Percentiles rank a stretch among this genome's conserved stretches.
phyloP scores from a whole-genome alignment of 495 filamentous ascomycete genomes.

The Sordaria brevicollis region DNA sequence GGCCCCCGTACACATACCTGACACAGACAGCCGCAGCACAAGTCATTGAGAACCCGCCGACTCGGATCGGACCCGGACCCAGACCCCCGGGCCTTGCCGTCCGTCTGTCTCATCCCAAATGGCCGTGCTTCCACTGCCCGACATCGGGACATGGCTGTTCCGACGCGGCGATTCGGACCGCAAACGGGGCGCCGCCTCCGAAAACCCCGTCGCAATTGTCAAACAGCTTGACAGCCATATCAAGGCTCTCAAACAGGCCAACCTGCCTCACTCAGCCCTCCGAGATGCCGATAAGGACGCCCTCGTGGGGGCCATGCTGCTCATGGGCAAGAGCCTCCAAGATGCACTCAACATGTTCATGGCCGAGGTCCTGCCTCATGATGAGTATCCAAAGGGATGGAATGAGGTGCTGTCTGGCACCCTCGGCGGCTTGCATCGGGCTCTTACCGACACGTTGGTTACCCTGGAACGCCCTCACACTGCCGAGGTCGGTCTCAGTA shows the following conservation, averaged over 20 bases:
- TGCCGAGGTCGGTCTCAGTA: background rate
- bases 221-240: conserved; percentile 15
- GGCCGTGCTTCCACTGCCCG: conserved; percentile 11
- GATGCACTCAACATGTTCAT: conserved; percentile 17
- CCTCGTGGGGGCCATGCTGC: conserved; percentile 19
- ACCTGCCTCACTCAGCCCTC: conserved; percentile 11
- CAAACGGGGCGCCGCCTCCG: conserved; percentile 1
- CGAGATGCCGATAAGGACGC: conserved; percentile 17
- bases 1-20: background rate
- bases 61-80: background rate
- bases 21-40: background rate
- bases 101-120: background rate
- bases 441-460: conserved; percentile 7
- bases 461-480: background rate
- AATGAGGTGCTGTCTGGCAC: conserved; percentile 20
- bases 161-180: conserved; percentile 13
- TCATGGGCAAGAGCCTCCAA: conserved; percentile 17
- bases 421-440: conserved; percentile 14
- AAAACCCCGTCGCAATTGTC: conserved; percentile 14
- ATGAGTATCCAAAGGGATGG: conserved; percentile 17
- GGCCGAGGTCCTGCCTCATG: conserved; percentile 15
- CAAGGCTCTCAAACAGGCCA: conserved; percentile 9
- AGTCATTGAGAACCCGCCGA: background rate
- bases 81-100: background rate
- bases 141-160: conserved; percentile 16